A percentile compares a stretch with the other conserved stretches of the same genome.
These are phyloP conservation scores for Allium fistulosum DNA, from an alignment of 106 monocot genomes.

Conservation along the genomic window DNA sequence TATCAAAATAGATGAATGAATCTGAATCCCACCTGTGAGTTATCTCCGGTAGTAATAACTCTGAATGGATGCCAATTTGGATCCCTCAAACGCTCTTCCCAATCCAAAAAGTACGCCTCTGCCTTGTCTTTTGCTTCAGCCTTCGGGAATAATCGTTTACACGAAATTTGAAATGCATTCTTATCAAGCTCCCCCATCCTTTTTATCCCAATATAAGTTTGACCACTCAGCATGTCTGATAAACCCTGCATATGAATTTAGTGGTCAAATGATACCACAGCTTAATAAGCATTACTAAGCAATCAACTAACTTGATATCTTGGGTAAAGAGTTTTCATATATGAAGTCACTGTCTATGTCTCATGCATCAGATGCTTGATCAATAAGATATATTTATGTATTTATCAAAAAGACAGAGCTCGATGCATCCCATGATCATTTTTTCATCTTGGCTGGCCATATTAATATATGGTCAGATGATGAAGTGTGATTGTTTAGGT, in stretches of 20 bases:
- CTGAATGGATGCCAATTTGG: constrained; percentile 59
- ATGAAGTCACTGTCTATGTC: too few species aligned
- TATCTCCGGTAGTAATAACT: constrained; percentile 21
- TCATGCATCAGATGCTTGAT: too few species aligned
- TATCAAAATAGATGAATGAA: not conserved
- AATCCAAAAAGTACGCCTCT: constrained; percentile 19
- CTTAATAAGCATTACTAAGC: too few species aligned
- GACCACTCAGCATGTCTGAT: constrained; percentile 13
- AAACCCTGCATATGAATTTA: constrained; percentile 33
- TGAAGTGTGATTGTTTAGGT: too few species aligned
- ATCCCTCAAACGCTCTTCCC: constrained; percentile 50
- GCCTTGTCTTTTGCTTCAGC: constrained; percentile 42
- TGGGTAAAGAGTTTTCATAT: too few species aligned
- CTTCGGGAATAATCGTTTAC: constrained; percentile 23
- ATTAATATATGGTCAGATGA: too few species aligned
- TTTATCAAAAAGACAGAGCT: too few species aligned
- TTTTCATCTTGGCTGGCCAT: too few species aligned
- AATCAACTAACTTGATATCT: too few species aligned
- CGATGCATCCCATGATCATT: too few species aligned
- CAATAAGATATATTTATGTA: too few species aligned
- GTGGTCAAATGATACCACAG: not conserved
- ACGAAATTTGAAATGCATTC: constrained; percentile 32
- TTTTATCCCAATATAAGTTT: constrained; percentile 37
- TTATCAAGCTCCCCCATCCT: constrained; percentile 67
- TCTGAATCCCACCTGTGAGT: constrained; percentile 18